Percentiles rank a stretch among this genome's conserved stretches.
Evolutionary conservation across 306 rosid genomes (phyloP).

Genomic region (Corylus avellana): DNA sequence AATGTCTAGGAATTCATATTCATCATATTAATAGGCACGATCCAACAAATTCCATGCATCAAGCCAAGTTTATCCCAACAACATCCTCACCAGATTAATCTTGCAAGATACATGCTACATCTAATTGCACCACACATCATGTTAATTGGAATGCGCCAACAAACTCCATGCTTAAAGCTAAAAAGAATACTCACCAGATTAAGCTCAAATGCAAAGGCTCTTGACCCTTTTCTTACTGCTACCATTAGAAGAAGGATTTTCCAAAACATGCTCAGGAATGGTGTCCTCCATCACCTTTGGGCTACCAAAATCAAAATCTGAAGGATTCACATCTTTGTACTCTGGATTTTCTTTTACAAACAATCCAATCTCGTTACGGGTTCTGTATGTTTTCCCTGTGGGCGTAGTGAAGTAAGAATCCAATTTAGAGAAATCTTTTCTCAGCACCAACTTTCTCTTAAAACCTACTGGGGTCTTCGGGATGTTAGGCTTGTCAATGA

Average conservation of each 20-base stretch:
- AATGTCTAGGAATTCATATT: background rate
- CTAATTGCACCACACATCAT: background rate
- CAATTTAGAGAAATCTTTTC: slow-evolving; percentile 78
- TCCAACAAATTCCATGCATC: background rate
- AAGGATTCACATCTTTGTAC: slow-evolving; percentile 35
- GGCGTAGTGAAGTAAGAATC: slow-evolving; percentile 77
- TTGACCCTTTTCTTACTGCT: slow-evolving; percentile 34
- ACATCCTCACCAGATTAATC: background rate
- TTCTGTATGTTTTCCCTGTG: slow-evolving; percentile 66
- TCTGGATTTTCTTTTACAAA: slow-evolving; percentile 56
- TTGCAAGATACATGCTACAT: no score
- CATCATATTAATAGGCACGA: background rate
- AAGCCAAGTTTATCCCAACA: background rate
- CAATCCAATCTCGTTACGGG: slow-evolving; percentile 61
- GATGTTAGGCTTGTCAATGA: slow-evolving; percentile 78
- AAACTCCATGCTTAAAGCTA: background rate
- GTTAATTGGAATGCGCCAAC: background rate
- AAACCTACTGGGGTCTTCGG: slow-evolving; percentile 79
- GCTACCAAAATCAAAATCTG: slow-evolving; percentile 57
- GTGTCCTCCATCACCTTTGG: slow-evolving; percentile 90
- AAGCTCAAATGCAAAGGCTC: background rate
- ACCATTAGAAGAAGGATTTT: slow-evolving; percentile 35
- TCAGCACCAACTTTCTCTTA: slow-evolving; percentile 62
- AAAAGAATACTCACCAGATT: background rate
- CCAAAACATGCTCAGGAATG: slow-evolving; percentile 47